Evolutionary conservation across 208 protist species (phyloP), one percentile per base, ranked within the genome.

Genomic region (Leptomonas pyrrhocoris): DNA sequence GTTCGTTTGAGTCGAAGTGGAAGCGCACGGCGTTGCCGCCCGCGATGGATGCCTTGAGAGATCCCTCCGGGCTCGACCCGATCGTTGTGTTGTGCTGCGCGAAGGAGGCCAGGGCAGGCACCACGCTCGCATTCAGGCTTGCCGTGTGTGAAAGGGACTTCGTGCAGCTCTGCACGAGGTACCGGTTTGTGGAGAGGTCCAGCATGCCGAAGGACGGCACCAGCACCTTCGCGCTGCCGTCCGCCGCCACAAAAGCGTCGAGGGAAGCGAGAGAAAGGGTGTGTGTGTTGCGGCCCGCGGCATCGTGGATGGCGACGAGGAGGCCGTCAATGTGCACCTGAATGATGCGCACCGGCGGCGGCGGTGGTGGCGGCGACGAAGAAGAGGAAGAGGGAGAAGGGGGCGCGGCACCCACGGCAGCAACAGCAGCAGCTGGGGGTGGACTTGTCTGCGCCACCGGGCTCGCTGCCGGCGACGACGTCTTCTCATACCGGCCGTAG

Each of bases 171-270:
- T 84, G 70, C 31, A 92, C 40, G 9, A 95, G 42, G 50, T 61
- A 70, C 21, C 72, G 60, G 55, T 85, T 83, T 6, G 90, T 92
- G 54, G 85, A 88, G 49, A 89, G 65, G 65, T 95, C 90, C 51
- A 85, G 30, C 67, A 90, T 58, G 45, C 6, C 65, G 19, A 95
- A 59, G 25, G 74, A 70, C 5, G 77, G 71, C 19, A 93, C 64
- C 8, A 74, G 43, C 16, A 90, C 60, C 12, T 60, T 23, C 55
- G 92, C 61, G 55, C 79, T 82, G 8, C 81, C 81, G 63, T 68
- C 56, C 16, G 83, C 59, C 31, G 12, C 30, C 46, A 90, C 60
- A n/a, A 71, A 57, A 16, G 85, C 28, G 43, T 79, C 34, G 15
- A 92, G 43, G 13, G 68, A 68, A 7, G 79, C 74, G 21, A 92